Conservation (phyloP, 805 yeast species). For the Clavispora vitiphila region DNA sequence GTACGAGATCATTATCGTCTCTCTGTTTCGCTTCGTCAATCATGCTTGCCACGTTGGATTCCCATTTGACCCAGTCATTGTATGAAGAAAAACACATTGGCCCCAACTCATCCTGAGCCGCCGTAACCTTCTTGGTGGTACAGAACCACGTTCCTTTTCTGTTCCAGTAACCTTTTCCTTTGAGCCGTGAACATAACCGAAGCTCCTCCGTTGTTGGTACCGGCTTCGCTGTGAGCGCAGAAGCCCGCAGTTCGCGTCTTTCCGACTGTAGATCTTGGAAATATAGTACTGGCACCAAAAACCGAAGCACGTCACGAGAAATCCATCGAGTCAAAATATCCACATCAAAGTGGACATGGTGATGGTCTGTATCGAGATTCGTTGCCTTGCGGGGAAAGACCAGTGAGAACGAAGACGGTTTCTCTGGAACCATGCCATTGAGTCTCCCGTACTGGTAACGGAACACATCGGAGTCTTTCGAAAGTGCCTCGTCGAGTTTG, state of each 20-base stretch:
- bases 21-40: constrained; percentile 7
- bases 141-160: constrained; percentile 19
- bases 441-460: constrained; percentile 5
- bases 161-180: constrained; percentile 16
- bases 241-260: constrained; percentile 3
- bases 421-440: constrained; percentile 11
- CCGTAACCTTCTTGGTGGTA: constrained; percentile 8
- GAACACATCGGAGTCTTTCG: constrained; percentile 11
- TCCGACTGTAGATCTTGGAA: constrained; percentile 13
- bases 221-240: constrained; percentile 8
- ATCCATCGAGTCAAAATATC: constrained; percentile 17
- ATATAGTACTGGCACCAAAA: constrained; percentile 17
- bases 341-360: constrained; percentile 11
- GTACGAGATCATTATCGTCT: constrained; percentile 2
- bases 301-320: constrained; percentile 13
- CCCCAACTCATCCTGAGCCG: constrained; percentile 11
- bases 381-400: constrained; percentile 18
- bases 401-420: constrained; percentile 12
- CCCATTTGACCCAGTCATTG: constrained; percentile 19
- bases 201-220: constrained; percentile 17
- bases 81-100: constrained; percentile 12
- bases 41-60: constrained; percentile 3
- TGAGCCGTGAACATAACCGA: constrained; percentile 6
- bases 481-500: constrained; percentile 8
- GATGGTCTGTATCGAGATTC: constrained; percentile 16